phyloP scores from a whole-genome alignment of 768 basidiomycete genomes.

The Gymnopilus dilepis region DNA sequence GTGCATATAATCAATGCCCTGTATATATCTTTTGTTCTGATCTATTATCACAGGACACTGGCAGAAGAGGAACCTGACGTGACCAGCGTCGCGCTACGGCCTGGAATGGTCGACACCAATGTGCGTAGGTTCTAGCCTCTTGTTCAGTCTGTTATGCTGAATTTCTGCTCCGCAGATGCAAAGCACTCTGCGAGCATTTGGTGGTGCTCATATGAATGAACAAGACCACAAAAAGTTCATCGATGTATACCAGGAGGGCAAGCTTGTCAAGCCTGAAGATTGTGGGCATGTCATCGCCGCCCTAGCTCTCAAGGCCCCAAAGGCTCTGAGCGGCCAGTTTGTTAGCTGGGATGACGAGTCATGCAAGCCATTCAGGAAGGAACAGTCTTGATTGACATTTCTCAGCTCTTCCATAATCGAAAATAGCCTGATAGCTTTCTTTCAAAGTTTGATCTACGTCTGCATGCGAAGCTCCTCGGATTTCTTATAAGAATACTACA shows the following conservation, averaged over 20 bases:
- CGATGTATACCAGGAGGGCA: slow-evolving; percentile 61
- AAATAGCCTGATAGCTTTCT: not conserved
- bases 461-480: not conserved
- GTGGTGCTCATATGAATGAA: slow-evolving; percentile 56
- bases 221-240: slow-evolving; percentile 63
- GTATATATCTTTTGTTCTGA: not conserved
- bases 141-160: not conserved
- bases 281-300: slow-evolving; percentile 82
- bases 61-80: slow-evolving; percentile 84
- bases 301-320: slow-evolving; percentile 68
- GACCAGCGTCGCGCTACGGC: slow-evolving; percentile 77
- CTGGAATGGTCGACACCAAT: slow-evolving; percentile 85
- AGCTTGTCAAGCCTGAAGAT: slow-evolving; percentile 75
- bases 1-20: slow-evolving; percentile 38
- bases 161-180: slow-evolving; percentile 70
- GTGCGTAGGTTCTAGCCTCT: slow-evolving; percentile 43
- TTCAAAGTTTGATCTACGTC: not conserved
- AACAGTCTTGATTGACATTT: slow-evolving; percentile 14
- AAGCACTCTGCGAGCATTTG: slow-evolving; percentile 53
- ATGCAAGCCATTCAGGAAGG: slow-evolving; percentile 58
- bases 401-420: not conserved
- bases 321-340: slow-evolving; percentile 74
- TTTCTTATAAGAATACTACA: not conserved
- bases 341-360: slow-evolving; percentile 80
- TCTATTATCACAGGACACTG: slow-evolving; percentile 61